Percentiles rank a stretch among this genome's conserved stretches.
phyloP scores from a whole-genome alignment of 768 basidiomycete genomes.

The Podaxis sp. region DNA sequence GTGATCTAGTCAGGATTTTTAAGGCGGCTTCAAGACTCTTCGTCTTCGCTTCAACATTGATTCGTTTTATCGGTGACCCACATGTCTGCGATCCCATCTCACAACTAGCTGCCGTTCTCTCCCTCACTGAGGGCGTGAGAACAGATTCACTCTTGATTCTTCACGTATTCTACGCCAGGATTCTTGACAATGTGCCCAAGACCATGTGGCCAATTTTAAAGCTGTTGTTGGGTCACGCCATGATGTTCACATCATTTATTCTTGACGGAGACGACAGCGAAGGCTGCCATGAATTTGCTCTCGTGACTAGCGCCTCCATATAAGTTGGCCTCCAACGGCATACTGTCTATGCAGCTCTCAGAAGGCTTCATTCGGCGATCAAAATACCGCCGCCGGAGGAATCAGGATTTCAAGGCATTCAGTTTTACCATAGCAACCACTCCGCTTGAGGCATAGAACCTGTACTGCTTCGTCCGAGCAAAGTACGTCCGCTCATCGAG shows the following conservation, averaged over 20 bases:
- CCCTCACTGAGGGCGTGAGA: background rate
- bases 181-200: background rate
- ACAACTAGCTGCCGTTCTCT: background rate
- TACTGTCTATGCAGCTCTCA: background rate
- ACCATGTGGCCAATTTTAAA: background rate
- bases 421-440: constrained; percentile 62
- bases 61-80: background rate
- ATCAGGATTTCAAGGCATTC: background rate
- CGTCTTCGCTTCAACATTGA: background rate
- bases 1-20: background rate
- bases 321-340: background rate
- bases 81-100: background rate
- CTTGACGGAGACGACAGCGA: background rate
- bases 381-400: background rate
- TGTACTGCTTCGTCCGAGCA: constrained; percentile 84
- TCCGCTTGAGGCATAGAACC: constrained; percentile 86
- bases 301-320: background rate
- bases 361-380: background rate
- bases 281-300: background rate
- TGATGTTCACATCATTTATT: background rate
- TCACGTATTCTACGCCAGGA: background rate
- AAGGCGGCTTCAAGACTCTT: background rate
- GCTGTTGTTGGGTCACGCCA: background rate
- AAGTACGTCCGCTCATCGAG: constrained; percentile 90
- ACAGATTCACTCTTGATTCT: background rate